Base-by-base conservation (phyloP, 208 protist genomes). In the Leishmania major region DNA sequence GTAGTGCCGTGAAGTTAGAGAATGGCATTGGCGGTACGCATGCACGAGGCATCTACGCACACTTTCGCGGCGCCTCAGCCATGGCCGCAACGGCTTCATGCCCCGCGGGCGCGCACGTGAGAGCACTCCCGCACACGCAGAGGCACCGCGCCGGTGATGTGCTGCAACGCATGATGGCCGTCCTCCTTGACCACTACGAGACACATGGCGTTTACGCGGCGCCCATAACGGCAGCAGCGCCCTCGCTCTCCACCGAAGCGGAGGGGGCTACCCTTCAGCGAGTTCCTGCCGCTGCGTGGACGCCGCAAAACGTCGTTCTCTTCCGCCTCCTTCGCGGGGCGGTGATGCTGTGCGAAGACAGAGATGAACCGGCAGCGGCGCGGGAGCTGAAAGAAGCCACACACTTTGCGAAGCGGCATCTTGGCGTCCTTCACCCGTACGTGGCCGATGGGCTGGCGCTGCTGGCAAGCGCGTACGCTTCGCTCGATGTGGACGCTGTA, bases 241-340 rank as follows among this genome's bases (percentile, higher is more conserved):
- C 70, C 45, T 74, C 70, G 43, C 22, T 6, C 1, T 35, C 25
- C 11, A 55, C 25, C 2, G 70, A 8, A 37, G 28, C 43, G 3
- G 70, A 74, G 13, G 11, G 10, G 51, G 2, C 13, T 37, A 17
- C 45, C 45, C 70, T 19, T 37, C 70, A 17, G 28, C 40, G 28
- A 74, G 70, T 45, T 10, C 69, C 55, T 10, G 19, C 35, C 59
- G 45, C 79, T 11, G 83, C 84, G 51, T 91, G 88, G 88, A 90
- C 88, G 13, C 83, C 85, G 53, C 74, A 76, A 47, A 94, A 93
- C 75, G 57, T 80, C 19, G 70, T 84, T 8, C 79, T 92, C 28
- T 84, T 90, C 49, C 87, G 84, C 35, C 85, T 93, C 7, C 84
- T 95, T 17, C 87, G 82, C 43, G 90, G 89, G 17, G 64, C 86